Conservation (phyloP, 208 protist genomes). For the Leishmania braziliensis region DNA sequence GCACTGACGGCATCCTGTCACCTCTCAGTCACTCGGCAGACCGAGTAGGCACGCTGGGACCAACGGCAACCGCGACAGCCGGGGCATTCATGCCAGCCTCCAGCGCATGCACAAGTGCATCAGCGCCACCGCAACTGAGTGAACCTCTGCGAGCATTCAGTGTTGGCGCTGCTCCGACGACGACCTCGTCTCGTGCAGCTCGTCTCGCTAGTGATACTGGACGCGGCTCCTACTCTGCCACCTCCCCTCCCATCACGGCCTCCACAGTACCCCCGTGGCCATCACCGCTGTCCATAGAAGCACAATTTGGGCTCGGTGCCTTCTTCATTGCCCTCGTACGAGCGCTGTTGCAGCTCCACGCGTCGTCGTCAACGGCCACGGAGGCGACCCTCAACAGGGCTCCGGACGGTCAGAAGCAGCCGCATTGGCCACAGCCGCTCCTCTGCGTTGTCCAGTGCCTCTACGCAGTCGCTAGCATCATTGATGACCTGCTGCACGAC, state of each 20-base stretch:
- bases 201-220: neutral
- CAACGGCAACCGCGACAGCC: neutral
- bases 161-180: neutral
- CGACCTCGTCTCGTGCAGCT: neutral
- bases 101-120: neutral
- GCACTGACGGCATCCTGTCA: neutral
- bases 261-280: conserved; percentile 1
- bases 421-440: neutral
- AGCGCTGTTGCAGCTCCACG: conserved; percentile 25
- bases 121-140: neutral
- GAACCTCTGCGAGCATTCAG: neutral
- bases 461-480: conserved; percentile 27
- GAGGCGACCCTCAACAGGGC: neutral
- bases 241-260: neutral
- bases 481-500: conserved; percentile 62
- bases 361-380: neutral
- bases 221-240: neutral
- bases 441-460: conserved; percentile 34
- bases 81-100: neutral
- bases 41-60: neutral
- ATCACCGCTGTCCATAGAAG: conserved; percentile 32
- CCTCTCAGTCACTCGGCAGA: neutral
- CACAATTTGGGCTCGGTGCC: conserved; percentile 41
- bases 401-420: neutral
- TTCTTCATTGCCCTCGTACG: conserved; percentile 46